These are phyloP conservation scores for Rhizopogon vinicolor DNA, from an alignment of 768 basidiomycete species.

Conservation along the genomic window DNA sequence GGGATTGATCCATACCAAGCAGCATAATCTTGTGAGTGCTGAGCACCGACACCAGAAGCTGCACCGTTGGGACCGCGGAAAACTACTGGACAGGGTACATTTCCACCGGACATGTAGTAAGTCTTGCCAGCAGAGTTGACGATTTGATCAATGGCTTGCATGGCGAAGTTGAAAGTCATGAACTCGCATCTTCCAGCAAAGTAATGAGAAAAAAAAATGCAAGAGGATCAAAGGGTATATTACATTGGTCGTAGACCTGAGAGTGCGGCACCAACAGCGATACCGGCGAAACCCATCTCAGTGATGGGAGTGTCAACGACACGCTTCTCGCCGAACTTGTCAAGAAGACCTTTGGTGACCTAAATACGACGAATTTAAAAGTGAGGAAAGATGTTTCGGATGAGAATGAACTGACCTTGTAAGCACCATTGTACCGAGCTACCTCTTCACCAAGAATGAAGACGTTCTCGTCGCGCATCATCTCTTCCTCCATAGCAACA, in stretches of 20 bases:
- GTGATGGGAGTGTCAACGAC: constrained; percentile 97
- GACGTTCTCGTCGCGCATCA: constrained; percentile 92
- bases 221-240: constrained; percentile 16
- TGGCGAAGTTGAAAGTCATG: constrained; percentile 99
- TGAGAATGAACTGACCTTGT: constrained; percentile 57
- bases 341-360: constrained; percentile 97
- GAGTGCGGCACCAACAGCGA: constrained; percentile 92
- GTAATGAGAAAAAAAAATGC: constrained; percentile 7
- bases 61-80: constrained; percentile 99
- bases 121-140: constrained; percentile 99
- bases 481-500: constrained; percentile 98
- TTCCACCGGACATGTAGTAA: constrained; percentile 99
- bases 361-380: constrained; percentile 26
- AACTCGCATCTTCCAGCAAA: constrained; percentile 78
- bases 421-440: constrained; percentile 96
- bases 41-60: constrained; percentile 92
- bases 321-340: constrained; percentile 98
- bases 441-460: constrained; percentile 98
- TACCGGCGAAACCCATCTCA: constrained; percentile 97
- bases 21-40: constrained; percentile 97
- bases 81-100: constrained; percentile 96
- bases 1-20: constrained; percentile 93
- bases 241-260: constrained; percentile 93
- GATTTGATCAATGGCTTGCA: constrained; percentile 99
- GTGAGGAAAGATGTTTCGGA: background rate